phyloP scores from a whole-genome alignment of 2,329 filamentous ascomycete genomes.

The Xylariaceae sp. region DNA sequence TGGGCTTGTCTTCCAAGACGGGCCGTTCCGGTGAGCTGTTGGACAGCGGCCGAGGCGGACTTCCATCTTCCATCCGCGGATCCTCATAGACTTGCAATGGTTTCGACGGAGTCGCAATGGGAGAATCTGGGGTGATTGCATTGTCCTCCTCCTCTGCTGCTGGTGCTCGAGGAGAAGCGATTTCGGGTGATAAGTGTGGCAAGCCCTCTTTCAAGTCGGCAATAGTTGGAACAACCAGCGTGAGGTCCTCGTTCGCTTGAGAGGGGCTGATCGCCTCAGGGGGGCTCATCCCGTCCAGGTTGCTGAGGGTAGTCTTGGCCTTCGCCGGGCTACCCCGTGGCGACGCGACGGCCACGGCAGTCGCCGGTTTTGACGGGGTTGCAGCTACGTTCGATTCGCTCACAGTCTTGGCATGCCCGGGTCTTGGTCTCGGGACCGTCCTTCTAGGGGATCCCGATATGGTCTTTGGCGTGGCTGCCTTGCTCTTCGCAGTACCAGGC shows the following conservation, averaged over 20 bases:
- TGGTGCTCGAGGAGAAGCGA: slow-evolving; percentile 6
- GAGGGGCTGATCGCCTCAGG: slow-evolving; percentile 25
- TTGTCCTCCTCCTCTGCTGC: slow-evolving; percentile 23
- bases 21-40: slow-evolving; percentile 28
- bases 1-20: slow-evolving; percentile 51
- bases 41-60: slow-evolving; percentile 38
- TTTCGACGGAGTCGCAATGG: slow-evolving; percentile 25
- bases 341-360: slow-evolving; percentile 29
- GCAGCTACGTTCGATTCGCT: slow-evolving; percentile 44
- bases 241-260: slow-evolving; percentile 40
- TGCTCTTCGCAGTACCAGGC: slow-evolving; percentile 35
- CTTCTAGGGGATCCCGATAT: slow-evolving; percentile 46
- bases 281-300: slow-evolving; percentile 32
- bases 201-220: slow-evolving; percentile 27
- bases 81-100: slow-evolving; percentile 55
- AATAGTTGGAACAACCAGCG: slow-evolving; percentile 42
- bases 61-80: slow-evolving; percentile 44
- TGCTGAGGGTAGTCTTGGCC: slow-evolving; percentile 22
- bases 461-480: slow-evolving; percentile 41
- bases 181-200: slow-evolving; percentile 3
- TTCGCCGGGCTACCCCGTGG: slow-evolving; percentile 35
- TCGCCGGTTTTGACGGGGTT: slow-evolving; percentile 33
- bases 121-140: slow-evolving; percentile 8
- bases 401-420: slow-evolving; percentile 39
- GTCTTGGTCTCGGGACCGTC: slow-evolving; percentile 36